Conservation (phyloP, 495 filamentous ascomycete species). For the Penicillium subrubescens region DNA sequence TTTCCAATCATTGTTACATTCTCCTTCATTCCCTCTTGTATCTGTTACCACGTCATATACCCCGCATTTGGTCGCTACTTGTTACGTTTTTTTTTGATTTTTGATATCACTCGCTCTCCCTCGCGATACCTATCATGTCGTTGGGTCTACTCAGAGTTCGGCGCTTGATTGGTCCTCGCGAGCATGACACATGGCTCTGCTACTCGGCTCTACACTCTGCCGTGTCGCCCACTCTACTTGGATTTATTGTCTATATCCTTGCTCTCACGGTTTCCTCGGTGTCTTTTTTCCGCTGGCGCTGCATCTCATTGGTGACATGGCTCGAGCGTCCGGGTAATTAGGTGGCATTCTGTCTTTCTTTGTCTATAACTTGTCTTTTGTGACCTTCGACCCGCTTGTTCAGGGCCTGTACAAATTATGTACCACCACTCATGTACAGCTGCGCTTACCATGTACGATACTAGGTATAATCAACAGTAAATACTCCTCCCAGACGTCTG, state of each 20-base stretch:
- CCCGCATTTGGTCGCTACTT: constrained; percentile 27
- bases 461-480: constrained; percentile 14
- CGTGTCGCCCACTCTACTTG: constrained; percentile 2
- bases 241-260: background rate
- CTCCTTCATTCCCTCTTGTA: constrained; percentile 5
- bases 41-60: constrained; percentile 32
- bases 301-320: background rate
- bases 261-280: background rate
- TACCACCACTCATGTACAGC: constrained; percentile 21
- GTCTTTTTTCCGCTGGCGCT: background rate
- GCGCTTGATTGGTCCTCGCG: constrained; percentile 13
- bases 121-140: constrained; percentile 14
- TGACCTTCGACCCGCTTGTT: background rate
- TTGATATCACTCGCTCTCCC: constrained; percentile 6
- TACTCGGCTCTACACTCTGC: background rate
- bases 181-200: constrained; percentile 14
- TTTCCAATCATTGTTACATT: constrained; percentile 1
- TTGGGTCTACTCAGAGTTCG: constrained; percentile 1
- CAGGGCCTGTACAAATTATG: constrained; percentile 19
- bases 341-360: constrained; percentile 2
- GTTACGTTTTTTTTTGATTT: constrained; percentile 16
- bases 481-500: background rate
- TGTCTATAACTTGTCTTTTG: constrained; percentile 3
- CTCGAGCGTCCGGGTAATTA: constrained; percentile 3
- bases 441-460: background rate